Percentiles rank a stretch among this genome's conserved stretches.
These are phyloP conservation scores for Phytophthora rubi DNA, from an alignment of 352 stramenopile species.

Conservation along the genomic window DNA sequence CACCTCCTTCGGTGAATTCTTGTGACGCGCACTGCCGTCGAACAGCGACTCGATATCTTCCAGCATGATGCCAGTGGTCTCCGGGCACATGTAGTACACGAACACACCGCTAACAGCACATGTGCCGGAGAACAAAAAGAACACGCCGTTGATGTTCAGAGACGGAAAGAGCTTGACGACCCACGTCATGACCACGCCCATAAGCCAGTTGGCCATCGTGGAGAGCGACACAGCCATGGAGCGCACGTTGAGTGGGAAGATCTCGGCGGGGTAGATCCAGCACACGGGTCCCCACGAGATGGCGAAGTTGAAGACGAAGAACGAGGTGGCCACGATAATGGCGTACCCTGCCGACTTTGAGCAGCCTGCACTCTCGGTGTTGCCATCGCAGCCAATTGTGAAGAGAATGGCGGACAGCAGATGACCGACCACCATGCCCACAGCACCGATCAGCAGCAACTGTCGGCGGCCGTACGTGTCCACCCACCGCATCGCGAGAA, in stretches of 20 bases:
- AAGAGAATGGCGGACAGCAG: conserved; percentile 48
- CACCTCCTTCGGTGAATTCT: conserved; percentile 41
- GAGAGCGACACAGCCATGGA: conserved; percentile 56
- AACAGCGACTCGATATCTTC: conserved; percentile 71
- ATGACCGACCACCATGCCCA: conserved; percentile 56
- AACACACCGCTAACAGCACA: conserved; percentile 50
- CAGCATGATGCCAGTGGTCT: conserved; percentile 57
- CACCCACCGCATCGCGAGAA: conserved; percentile 55
- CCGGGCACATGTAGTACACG: conserved; percentile 55
- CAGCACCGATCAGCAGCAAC: conserved; percentile 46
- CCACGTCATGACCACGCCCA: conserved; percentile 57
- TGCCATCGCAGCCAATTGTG: conserved; percentile 45
- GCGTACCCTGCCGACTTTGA: conserved; percentile 44
- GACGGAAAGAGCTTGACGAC: conserved; percentile 60
- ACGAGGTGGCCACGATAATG: conserved; percentile 51
- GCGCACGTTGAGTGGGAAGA: conserved; percentile 47
- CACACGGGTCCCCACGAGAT: conserved; percentile 48
- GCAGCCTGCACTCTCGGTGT: conserved; percentile 42
- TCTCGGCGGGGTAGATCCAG: conserved; percentile 51
- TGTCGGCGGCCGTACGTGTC: conserved; percentile 49
- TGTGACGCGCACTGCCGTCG: conserved; percentile 37
- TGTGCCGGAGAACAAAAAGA: conserved; percentile 61
- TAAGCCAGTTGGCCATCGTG: conserved; percentile 59
- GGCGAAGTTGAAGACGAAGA: conserved; percentile 53
- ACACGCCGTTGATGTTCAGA: conserved; percentile 50